A percentile compares a stretch with the other conserved stretches of the same genome.
Conservation (phyloP, 2,329 filamentous ascomycete species). For the Cladophialophora immunda region DNA sequence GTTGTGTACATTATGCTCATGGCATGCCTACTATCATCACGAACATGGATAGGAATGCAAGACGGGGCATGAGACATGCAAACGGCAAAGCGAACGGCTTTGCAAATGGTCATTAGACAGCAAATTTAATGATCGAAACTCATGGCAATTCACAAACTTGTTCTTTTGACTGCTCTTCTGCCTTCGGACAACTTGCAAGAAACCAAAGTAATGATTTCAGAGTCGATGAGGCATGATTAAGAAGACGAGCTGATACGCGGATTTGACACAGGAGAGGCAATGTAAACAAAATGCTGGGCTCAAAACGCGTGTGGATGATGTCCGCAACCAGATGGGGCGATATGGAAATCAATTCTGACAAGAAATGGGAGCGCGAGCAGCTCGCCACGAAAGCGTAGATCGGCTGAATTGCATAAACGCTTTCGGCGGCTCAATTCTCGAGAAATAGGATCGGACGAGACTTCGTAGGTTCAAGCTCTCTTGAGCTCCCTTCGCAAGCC, state of each 20-base stretch:
- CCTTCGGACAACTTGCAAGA: background rate
- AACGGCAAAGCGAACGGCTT: conserved; percentile 45
- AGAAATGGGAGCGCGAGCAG: background rate
- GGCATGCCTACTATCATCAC: conserved; percentile 49
- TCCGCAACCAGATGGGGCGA: background rate
- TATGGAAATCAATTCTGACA: background rate
- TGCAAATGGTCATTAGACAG: conserved; percentile 40
- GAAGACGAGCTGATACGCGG: background rate
- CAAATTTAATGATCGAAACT: conserved; percentile 36
- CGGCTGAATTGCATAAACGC: background rate
- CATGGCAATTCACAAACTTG: conserved; percentile 32
- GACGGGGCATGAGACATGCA: conserved; percentile 45
- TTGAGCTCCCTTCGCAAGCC: background rate
- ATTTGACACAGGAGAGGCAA: background rate
- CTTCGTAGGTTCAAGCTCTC: background rate
- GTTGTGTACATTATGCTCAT: conserved; percentile 71
- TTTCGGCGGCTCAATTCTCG: background rate
- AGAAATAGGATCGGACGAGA: background rate
- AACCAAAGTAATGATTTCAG: too few relatives aligned
- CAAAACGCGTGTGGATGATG: background rate
- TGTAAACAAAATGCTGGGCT: background rate
- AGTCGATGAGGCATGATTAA: background rate
- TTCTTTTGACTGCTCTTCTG: background rate
- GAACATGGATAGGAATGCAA: conserved; percentile 41
- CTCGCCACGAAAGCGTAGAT: background rate